phyloP scores from a whole-genome alignment of 108 stramenopile species.

The Seminavis robusta region DNA sequence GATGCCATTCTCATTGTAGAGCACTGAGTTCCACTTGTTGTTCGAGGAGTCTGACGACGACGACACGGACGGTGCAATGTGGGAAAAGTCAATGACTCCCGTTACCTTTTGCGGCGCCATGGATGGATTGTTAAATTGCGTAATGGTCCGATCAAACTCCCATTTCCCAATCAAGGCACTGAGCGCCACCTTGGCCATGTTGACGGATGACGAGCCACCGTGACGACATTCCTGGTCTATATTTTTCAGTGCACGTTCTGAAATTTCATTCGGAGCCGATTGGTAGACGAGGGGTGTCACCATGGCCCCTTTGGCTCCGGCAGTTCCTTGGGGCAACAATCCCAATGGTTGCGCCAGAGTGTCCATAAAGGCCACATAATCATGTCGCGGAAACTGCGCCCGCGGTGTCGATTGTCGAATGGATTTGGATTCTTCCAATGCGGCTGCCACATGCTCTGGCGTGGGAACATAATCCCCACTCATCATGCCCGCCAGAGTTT shows the following conservation, averaged over 20 bases:
- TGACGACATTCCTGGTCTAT: constrained; percentile 40
- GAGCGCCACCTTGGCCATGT: constrained; percentile 39
- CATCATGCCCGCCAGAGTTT: constrained; percentile 37
- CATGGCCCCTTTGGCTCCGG: constrained; percentile 31
- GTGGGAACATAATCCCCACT: constrained; percentile 24
- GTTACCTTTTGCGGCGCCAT: constrained; percentile 20
- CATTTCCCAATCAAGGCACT: constrained; percentile 55
- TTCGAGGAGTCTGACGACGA: neutral
- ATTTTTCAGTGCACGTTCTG: constrained; percentile 21
- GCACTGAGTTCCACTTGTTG: constrained; percentile 29
- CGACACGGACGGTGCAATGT: neutral
- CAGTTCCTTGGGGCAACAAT: constrained; percentile 10
- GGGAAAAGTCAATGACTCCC: constrained; percentile 32
- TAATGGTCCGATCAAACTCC: constrained; percentile 50
- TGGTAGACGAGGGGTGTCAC: constrained; percentile 60
- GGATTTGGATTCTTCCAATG: constrained; percentile 25
- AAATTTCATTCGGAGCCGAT: constrained; percentile 24
- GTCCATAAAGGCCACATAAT: constrained; percentile 60
- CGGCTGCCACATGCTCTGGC: constrained; percentile 16
- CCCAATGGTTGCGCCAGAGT: constrained; percentile 25
- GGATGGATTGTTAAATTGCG: constrained; percentile 27
- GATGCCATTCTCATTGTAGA: constrained; percentile 66
- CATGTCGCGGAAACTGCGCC: constrained; percentile 66
- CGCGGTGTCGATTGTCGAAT: constrained; percentile 41
- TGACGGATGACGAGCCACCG: too few species aligned